Conservation (phyloP, 2,329 filamentous ascomycete genomes). For the Xylaria multiplex region DNA sequence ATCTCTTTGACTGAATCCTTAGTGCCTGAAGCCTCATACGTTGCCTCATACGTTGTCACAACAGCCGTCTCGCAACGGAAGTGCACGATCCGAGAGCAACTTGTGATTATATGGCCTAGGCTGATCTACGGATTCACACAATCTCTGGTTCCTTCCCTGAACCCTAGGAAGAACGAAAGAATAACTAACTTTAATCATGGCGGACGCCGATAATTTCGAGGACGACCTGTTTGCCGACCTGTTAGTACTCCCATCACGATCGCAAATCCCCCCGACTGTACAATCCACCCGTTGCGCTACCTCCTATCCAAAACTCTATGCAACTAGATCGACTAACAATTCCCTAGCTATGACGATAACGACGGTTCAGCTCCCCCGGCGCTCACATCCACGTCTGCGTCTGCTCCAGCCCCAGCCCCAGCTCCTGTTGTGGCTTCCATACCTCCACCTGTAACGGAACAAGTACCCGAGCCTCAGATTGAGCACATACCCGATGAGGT, state of each 20-base stretch:
- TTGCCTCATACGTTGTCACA: background rate
- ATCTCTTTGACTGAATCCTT: background rate
- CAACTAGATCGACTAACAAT: conserved; percentile 17
- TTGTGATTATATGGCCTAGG: background rate
- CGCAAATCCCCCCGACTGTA: background rate
- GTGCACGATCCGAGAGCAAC: background rate
- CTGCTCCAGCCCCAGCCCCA: conserved; percentile 43
- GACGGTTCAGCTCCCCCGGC: conserved; percentile 59
- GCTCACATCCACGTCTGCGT: conserved; percentile 38
- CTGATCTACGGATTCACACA: conserved; percentile 1
- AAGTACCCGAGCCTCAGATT: conserved; percentile 48
- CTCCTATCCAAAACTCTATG: background rate
- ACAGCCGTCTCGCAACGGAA: background rate
- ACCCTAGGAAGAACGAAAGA: background rate
- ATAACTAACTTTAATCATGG: conserved; percentile 64
- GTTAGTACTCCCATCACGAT: conserved; percentile 63
- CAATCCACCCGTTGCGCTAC: background rate
- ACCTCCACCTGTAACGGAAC: conserved; percentile 43
- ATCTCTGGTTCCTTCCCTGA: conserved; percentile 16
- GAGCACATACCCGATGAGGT: conserved; percentile 48
- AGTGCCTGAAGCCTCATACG: too few species aligned
- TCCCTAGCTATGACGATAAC: conserved; percentile 72
- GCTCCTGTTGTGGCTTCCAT: conserved; percentile 43
- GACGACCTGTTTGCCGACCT: conserved; percentile 96
- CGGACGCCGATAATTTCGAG: conserved; percentile 83